Base-by-base conservation (phyloP, 805 yeast species). In the Hemisphaericaspora nanyangensis region DNA sequence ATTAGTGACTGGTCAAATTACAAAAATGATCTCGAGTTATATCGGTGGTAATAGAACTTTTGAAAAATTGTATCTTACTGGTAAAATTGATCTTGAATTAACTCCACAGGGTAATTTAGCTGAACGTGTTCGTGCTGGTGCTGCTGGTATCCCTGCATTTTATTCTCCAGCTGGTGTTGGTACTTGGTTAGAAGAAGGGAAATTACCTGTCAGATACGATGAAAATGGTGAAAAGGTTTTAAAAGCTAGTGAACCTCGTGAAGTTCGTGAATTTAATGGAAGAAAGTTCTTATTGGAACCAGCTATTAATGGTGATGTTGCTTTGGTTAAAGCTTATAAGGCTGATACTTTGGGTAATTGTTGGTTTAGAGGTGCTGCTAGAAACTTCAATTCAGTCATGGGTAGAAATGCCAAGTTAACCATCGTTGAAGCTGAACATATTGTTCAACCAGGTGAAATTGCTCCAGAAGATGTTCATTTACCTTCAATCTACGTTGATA, bases 21-120 rank as follows among this genome's bases (percentile, higher is more conserved):
- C 59, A 31, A 67, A 64, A 45, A 61, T 73, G 68, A 57, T 73
- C 32, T 63, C 64, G 43, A 68, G 75, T n/a, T 73, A 67, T 48
- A 63, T 73, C 29, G 79, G 78, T 11, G 60, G 57, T 20, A 70
- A 71, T 48, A 63, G 65, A 40, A 58, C 63, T 2, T 66, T 72
- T 40, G 70, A 68, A 44, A 49, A 51, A 31, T 46, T 63, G 47
- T 73, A 65, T 46, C 55, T 70, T 34, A 54, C 60, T 17, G 79
- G 78, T 10, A 46, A 62, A 35, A 55, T 73, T 30, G 74, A 69
- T 43, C 55, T 73, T 36, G 77, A 73, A 46, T 54, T 73, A 34
- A 65, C 71, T 13, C 79, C 79, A 3, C 79, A 73, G 47, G 79
- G 79, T 3, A 70, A 72, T n/a, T 51, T 73, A 19, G 77, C 76